Conservation (phyloP, 306 rosid genomes). For the Prosopis cineraria region DNA sequence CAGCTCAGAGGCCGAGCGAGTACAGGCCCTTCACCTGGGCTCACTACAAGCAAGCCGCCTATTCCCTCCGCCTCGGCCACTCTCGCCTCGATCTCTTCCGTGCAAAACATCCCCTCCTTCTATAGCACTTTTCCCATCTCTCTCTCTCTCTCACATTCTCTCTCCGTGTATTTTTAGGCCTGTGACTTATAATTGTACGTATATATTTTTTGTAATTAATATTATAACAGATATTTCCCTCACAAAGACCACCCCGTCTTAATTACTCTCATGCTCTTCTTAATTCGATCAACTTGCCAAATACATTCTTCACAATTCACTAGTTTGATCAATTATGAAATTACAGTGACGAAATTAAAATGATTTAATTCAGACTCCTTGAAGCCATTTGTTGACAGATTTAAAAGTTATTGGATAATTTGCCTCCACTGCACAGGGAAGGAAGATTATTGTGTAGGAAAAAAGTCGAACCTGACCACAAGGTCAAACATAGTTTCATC, state of each 20-base stretch:
- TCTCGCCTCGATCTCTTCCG: constrained; percentile 9
- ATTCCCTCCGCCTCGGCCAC: constrained; percentile 8
- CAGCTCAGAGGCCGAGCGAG: not conserved
- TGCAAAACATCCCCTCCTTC: not conserved
- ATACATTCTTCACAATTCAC: not conserved
- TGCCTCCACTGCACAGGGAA: too few relatives aligned
- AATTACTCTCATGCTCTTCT: not conserved
- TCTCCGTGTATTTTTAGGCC: too few relatives aligned
- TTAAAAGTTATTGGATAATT: not conserved
- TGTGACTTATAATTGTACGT: not conserved
- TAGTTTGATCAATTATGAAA: not conserved
- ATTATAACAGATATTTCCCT: not conserved
- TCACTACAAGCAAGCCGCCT: constrained; percentile 15
- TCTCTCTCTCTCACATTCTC: not conserved
- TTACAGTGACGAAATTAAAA: not conserved
- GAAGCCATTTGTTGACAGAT: not conserved
- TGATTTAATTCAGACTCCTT: not conserved
- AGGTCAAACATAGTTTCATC: not conserved
- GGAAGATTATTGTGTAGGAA: too few relatives aligned
- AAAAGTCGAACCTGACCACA: too few relatives aligned
- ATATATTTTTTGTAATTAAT: constrained; percentile 8
- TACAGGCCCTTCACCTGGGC: constrained; percentile 22
- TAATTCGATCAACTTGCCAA: too few relatives aligned
- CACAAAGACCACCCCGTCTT: not conserved
- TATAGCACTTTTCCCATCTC: not conserved